phyloP scores from a whole-genome alignment of 2,329 filamentous ascomycete genomes.

The Chalara sp. region DNA sequence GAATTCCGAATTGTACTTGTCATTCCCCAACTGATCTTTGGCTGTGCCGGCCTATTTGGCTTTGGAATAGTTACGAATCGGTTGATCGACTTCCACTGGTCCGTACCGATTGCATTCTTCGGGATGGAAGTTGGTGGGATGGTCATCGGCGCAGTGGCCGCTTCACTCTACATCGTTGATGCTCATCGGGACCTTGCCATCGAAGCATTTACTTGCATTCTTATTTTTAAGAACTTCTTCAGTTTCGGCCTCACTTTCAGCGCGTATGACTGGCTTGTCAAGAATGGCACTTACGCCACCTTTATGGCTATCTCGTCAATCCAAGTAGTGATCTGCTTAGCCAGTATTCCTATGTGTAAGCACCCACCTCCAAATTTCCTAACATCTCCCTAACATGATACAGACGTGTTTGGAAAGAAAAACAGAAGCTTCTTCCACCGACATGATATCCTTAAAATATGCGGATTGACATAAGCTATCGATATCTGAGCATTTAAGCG shows the following conservation, averaged over 20 bases:
- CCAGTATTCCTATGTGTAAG: slow-evolving; percentile 76
- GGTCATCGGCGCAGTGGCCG: slow-evolving; percentile 84
- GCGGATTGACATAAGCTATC: slow-evolving; percentile 1
- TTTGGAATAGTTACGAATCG: slow-evolving; percentile 70
- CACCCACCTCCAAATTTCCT: slow-evolving; percentile 15
- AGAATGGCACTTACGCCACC: slow-evolving; percentile 49
- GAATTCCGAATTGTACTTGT: slow-evolving; percentile 84
- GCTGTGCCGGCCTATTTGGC: slow-evolving; percentile 73
- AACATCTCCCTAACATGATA: too few relatives aligned
- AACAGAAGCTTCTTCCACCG: slow-evolving; percentile 68
- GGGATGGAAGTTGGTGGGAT: slow-evolving; percentile 81
- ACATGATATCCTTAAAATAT: slow-evolving; percentile 56
- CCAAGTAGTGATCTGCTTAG: slow-evolving; percentile 68
- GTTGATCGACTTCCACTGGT: slow-evolving; percentile 59
- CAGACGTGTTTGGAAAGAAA: slow-evolving; percentile 73
- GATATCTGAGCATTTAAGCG: background rate
- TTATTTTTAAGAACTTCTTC: slow-evolving; percentile 65
- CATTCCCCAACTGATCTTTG: slow-evolving; percentile 72
- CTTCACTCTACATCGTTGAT: slow-evolving; percentile 84
- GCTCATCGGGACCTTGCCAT: slow-evolving; percentile 82
- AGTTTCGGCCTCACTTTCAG: slow-evolving; percentile 78
- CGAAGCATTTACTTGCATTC: slow-evolving; percentile 81
- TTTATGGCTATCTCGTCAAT: slow-evolving; percentile 71
- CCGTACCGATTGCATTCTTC: slow-evolving; percentile 70
- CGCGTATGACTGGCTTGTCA: slow-evolving; percentile 76